Evolutionary conservation across 2,329 filamentous ascomycete species (phyloP), one percentile per base, ranked within the genome.

Genomic region (Sarocladium oryzae): DNA sequence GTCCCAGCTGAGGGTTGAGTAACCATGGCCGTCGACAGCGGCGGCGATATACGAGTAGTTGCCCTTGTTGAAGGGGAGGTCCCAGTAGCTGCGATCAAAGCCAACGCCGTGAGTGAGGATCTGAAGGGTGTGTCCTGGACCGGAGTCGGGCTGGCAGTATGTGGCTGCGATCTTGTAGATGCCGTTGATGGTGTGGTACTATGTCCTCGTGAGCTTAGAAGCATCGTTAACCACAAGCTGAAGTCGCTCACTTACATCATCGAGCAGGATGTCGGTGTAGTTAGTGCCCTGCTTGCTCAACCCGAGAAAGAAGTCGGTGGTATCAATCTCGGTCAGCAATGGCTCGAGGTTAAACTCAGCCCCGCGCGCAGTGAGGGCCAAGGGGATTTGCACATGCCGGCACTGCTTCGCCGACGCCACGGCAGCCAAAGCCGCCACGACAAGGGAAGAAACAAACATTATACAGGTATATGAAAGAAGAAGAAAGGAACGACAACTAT

Each of bases 11-110:
- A 86, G 72, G 2, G 81, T 84, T 28, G 75, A 78, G 67, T 79
- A 85, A 36, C 77, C 77, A 35, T 75, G 69, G 8, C 70, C 68
- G 4, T 72, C 74, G 2, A 83, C 70, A 2, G 82, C 82, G 11
- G 66, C 64, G 43, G 77, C 69, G 24, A 80, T 71, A 61, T 86
- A 86, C 59, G 75, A 81, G 68, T 86, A 85, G 60, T 82, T 80
- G 69, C 72, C 76, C 58, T 75, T 67, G 60, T 80, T 72, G 66
- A 69, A 77, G 1, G 78, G 62, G 10, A 78, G 62, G 60, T 86
- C 79, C 81, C 82, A 86, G 68, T 85, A 86, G 40, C 70, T 77
- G 46, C 61, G 61, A 50, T 68, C 66, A 52, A 70, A 71, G 21
- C 68, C 70, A 21, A 71, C 56, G 3, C 70, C 70, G 48, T 72